Base-by-base conservation (phyloP, 768 basidiomycete species). In the Suillus occidentalis region DNA sequence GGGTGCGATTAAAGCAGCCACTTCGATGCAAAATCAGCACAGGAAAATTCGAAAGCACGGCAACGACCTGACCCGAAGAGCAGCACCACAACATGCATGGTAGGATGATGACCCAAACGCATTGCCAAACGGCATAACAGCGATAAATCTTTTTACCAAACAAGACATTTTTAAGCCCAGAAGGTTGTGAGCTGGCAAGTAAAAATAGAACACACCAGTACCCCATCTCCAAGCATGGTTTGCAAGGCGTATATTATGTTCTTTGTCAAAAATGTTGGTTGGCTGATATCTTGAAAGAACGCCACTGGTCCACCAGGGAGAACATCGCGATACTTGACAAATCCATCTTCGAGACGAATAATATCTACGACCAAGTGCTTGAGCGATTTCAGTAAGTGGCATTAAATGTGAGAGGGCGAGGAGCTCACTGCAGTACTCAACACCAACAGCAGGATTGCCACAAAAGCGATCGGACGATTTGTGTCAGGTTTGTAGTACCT, bases 261-360 rank as follows among this genome's bases (percentile, higher is more conserved):
- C 45, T 74, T 74, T 58, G 70, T 70, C 34, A 75, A 61, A 55
- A 73, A 74, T 0, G 73, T 70, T 18, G 61, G 62, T 40, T 75
- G 62, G 45, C 67, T 68, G 6, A 65, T 60, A 36, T 70, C 67
- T 3, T 66, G 66, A 57, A 75, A 74, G 62, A 66, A 75, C 2
- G 65, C 71, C 9, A 61, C 5, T 8, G 74, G 73, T 8, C 74
- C 74, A 3, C 73, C 72, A 22, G 69, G 69, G 16, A 63, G 62
- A 3, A 50, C 66, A 40, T 70, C 66, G 3, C 73, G 67, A 53
- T 67, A 55, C 37, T n/a, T 43, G 13, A 75, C 65, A 8, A 75
- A 63, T 9, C 73, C 74, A 14, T 65, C 49, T 62, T 67, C n/a
- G 1, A 72, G n/a, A n/a, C 71, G 69, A 8, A 65, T 63, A 42